phyloP scores from a whole-genome alignment of 306 rosid genomes.

The Vigna nakashimae region DNA sequence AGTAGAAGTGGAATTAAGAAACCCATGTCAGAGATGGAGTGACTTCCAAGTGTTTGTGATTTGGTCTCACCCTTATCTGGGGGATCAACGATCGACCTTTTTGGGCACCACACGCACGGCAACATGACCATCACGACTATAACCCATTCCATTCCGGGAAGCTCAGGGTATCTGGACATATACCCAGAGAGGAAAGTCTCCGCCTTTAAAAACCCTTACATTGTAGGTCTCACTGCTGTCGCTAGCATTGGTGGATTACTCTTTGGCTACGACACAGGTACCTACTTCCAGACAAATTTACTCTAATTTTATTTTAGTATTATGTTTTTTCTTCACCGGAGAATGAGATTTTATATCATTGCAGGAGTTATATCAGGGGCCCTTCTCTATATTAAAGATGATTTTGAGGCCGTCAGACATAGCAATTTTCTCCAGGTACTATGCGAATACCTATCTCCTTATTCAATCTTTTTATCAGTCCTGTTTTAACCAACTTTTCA shows the following conservation, averaged over 20 bases:
- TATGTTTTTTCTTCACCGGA: background rate
- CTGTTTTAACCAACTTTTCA: background rate
- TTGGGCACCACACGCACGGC: background rate
- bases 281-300: background rate
- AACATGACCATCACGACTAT: conserved; percentile 8
- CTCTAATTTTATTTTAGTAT: too few species aligned
- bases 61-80: background rate
- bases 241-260: conserved; percentile 59
- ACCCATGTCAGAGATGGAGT: background rate
- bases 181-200: conserved; percentile 52
- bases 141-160: conserved; percentile 44
- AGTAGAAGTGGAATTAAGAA: too few species aligned
- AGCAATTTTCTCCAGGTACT: conserved; percentile 52
- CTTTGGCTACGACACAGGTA: conserved; percentile 61
- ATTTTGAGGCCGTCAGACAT: conserved; percentile 35
- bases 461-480: too few species aligned
- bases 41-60: background rate
- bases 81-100: background rate
- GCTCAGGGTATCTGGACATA: conserved; percentile 50
- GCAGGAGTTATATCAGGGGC: conserved; percentile 61
- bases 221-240: conserved; percentile 48
- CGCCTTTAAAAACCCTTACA: conserved; percentile 47
- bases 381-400: conserved; percentile 58
- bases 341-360: background rate
- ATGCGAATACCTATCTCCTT: background rate